Base-by-base conservation (phyloP, 768 basidiomycete genomes). In the Psilocybe cyanescens region DNA sequence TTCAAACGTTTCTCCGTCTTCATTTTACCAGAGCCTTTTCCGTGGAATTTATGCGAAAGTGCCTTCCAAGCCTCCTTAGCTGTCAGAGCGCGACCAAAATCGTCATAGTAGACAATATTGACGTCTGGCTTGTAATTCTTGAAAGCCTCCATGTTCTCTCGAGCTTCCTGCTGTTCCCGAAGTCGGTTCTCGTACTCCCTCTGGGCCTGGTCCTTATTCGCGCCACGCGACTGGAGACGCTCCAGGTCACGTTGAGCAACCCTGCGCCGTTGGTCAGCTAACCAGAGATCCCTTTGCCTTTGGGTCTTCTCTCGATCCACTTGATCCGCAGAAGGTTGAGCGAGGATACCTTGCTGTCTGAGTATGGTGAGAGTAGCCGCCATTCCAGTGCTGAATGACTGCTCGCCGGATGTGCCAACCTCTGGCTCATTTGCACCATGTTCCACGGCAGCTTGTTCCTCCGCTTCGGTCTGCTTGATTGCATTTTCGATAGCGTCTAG, bases 61-160 rank as follows among this genome's bases (percentile, higher is more conserved):
- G 95, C 94, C 78, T 98, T 98, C 96, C 97, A 99, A 4, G 97
- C 96, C 78, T 99, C 97, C 81, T 98, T 98, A 17, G 89, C 89
- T 24, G 92, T 93, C 72, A 95, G 77, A 60, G 83, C 72, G 41
- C 97, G 84, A 50, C 97, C 97, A 72, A 94, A 94, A 74, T 99
- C 97, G 71, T 99, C 97, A 65, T 96, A 90, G 72, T 99, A 99
- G 52, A 92, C 91, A 70, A 99, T 93, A 65, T 97, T 94, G 68
- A 99, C 83, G 76, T 97, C 96, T 4, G 97, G 97, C 75, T 97
- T 98, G 81, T 99, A 99, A 71, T 88, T 85, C 77, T 90, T 94
- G 84, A 91, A 99, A 53, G 86, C 73, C 35, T 97, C 93, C 60
- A 94, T 75, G 55, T 85, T 84, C 17, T 92, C 86, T 45, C 92